phyloP scores from a whole-genome alignment of 257 asterid genomes.

The Solanum ossicruentum region DNA sequence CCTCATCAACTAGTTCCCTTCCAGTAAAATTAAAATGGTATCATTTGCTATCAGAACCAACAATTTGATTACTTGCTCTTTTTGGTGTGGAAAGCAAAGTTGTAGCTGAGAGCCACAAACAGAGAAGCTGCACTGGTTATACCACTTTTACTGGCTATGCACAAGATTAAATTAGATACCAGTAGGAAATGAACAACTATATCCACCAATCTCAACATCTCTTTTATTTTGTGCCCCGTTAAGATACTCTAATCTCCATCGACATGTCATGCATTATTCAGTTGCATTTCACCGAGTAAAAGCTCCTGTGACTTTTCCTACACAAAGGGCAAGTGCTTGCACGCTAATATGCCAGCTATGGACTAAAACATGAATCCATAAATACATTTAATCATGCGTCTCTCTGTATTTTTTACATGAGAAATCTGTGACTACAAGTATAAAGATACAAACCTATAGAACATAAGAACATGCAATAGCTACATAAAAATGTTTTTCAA shows the following conservation, averaged over 20 bases:
- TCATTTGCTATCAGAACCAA: neutral
- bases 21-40: neutral
- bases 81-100: neutral
- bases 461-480: conserved; percentile 15
- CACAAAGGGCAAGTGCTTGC: neutral
- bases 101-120: neutral
- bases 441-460: conserved; percentile 17
- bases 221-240: neutral
- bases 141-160: neutral
- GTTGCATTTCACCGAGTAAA: too few species aligned
- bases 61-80: neutral
- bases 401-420: conserved; percentile 7
- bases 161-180: neutral
- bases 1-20: neutral
- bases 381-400: neutral
- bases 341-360: neutral
- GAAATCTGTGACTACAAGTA: conserved; percentile 31
- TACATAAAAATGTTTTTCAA: conserved; percentile 17
- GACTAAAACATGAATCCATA: neutral
- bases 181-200: neutral
- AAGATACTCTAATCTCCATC: neutral
- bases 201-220: neutral
- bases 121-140: neutral
- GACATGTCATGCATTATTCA: neutral
- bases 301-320: neutral